Evolutionary conservation across 2,329 filamentous ascomycete genomes (phyloP), one percentile per base, ranked within the genome.

Genomic region (Penicillium sp.): DNA sequence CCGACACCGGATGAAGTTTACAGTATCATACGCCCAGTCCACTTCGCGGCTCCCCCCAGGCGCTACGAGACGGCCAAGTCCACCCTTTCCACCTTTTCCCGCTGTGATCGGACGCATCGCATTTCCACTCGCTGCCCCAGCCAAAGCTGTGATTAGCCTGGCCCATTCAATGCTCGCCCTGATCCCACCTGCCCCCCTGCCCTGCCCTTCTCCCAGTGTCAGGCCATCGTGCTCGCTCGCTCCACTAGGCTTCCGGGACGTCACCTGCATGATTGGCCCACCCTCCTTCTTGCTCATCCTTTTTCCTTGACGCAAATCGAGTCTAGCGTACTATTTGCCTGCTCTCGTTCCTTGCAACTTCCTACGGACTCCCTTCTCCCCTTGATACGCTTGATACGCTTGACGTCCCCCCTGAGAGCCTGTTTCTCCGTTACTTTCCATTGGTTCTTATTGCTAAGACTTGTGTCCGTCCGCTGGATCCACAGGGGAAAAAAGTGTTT

Each of bases 211-310:
- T 55, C 47, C 45, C 52, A 60, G 52, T 57, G 54, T 66, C 65
- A 67, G 63, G 59, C 64, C 65, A 67, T 67, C 59, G 55, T 66
- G 54, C 57, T 45, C 36, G 36, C 58, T 55, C 53, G 60, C 47
- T 62, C 64, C 63, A 67, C 63, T 54, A 59, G 49, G 55, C 52
- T 62, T 36, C 59, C 60, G 36, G 36, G 26, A 40, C 36, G 54
- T 59, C 60, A 57, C 57, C 53, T 57, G 62, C 65, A 62, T 65
- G 56, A 67, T 68, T 67, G 64, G 65, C 54, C 57, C 58, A 57
- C 58, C 53, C 52, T 52, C 46, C 48, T 37, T 57, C 46, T 52
- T 64, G 29, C 52, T 54, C 45, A 48, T 53, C 58, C 57, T 53
- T 52, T 54, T 49, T 44, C 47, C 46, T 39, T 34, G 37, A 34